Percentiles rank a stretch among this genome's conserved stretches.
Evolutionary conservation across 2,329 filamentous ascomycete species (phyloP).

Genomic region (Botrytis fragariae): DNA sequence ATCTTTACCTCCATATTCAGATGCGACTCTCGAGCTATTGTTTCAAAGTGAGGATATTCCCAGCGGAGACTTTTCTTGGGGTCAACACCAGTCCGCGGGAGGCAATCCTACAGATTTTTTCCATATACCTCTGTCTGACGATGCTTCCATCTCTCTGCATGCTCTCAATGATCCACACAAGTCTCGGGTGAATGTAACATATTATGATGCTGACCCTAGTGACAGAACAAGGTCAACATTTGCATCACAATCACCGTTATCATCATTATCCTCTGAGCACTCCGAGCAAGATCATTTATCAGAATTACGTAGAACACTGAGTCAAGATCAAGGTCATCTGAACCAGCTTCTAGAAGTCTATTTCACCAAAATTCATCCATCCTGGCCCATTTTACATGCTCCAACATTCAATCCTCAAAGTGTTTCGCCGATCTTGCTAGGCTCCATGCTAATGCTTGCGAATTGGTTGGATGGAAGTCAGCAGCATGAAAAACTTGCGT

Average conservation of each 20-base stretch:
- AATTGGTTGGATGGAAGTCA: neutral
- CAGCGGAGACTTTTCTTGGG: neutral
- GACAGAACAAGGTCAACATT: neutral
- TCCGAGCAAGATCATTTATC: slow-evolving; percentile 1
- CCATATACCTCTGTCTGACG: neutral
- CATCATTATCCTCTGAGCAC: slow-evolving; percentile 4
- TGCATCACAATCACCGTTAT: slow-evolving; percentile 8
- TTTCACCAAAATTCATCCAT: slow-evolving; percentile 8
- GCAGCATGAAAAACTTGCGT: slow-evolving; percentile 2
- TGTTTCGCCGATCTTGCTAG: slow-evolving; percentile 4
- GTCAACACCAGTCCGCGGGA: neutral
- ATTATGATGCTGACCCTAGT: neutral
- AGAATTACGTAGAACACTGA: neutral
- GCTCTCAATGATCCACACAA: neutral
- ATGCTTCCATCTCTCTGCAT: neutral
- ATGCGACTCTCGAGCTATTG: neutral
- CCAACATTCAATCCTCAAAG: neutral
- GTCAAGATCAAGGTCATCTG: neutral
- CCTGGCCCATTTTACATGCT: slow-evolving; percentile 13
- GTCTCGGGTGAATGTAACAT: neutral
- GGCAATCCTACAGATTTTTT: neutral
- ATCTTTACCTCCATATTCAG: neutral
- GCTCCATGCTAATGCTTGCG: slow-evolving; percentile 8
- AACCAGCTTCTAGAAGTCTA: neutral
- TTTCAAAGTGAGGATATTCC: neutral